Percentiles rank a stretch among this genome's conserved stretches.
Conservation (phyloP, 2,329 filamentous ascomycete species). For the Ceratocystis lukuohia region DNA sequence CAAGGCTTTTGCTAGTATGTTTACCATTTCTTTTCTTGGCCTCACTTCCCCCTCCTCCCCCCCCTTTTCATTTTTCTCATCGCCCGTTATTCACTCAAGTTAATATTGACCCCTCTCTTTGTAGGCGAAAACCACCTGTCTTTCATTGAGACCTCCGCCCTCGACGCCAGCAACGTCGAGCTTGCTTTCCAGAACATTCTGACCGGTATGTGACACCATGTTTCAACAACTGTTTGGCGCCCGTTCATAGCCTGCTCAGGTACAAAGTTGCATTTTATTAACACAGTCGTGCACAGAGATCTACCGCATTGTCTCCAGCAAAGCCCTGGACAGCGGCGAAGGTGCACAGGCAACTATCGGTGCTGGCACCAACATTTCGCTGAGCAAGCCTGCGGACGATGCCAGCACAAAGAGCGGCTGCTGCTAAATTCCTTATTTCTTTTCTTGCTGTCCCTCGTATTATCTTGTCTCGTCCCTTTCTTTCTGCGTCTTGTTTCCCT, state of each 20-base stretch:
- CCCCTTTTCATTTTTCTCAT: not conserved
- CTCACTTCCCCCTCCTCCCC: not conserved
- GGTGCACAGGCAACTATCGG: constrained; percentile 65
- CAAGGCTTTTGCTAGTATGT: constrained; percentile 87
- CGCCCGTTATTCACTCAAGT: not conserved
- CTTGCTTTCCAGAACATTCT: constrained; percentile 99
- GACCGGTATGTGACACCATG: constrained; percentile 53
- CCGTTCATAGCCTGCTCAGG: too few species aligned
- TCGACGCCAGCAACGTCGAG: constrained; percentile 98
- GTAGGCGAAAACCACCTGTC: constrained; percentile 93
- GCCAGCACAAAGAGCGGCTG: constrained; percentile 62
- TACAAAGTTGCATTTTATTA: not conserved
- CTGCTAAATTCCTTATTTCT: constrained; percentile 42
- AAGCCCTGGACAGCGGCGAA: constrained; percentile 85
- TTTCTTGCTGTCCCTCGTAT: constrained; percentile 14
- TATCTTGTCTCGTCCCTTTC: not conserved
- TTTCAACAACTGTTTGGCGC: too few species aligned
- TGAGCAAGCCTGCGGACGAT: constrained; percentile 73
- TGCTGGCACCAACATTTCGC: constrained; percentile 69
- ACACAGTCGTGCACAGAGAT: constrained; percentile 52
- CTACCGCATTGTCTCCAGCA: constrained; percentile 97
- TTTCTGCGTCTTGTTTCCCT: not conserved
- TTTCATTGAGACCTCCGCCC: constrained; percentile 97
- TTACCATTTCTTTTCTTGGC: constrained; percentile 5
- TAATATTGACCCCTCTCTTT: not conserved